phyloP scores from a whole-genome alignment of 2,329 filamentous ascomycete species.

The Arthrobotrys entomopaga region DNA sequence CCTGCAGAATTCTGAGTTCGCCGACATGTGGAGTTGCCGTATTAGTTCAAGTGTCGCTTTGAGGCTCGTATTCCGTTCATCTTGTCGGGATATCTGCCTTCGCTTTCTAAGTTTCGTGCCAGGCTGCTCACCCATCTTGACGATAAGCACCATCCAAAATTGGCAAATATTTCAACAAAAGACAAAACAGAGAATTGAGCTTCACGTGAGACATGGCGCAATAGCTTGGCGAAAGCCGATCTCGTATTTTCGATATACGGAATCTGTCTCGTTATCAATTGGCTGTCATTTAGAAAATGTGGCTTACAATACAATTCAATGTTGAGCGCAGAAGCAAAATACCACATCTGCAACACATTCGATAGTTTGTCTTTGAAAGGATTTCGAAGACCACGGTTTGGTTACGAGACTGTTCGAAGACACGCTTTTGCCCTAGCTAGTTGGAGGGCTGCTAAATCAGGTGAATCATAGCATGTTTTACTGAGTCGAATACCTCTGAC shows the following conservation, averaged over 20 bases:
- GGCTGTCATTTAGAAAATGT: no score
- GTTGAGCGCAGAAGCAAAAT: no score
- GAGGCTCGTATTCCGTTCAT: conserved; percentile 5
- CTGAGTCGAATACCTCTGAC: neutral
- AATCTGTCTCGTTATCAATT: no score
- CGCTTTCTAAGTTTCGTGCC: neutral
- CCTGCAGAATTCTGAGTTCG: neutral
- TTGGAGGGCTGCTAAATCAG: no score
- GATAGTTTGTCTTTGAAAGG: no score
- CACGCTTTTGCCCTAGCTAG: no score
- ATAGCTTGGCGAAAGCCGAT: neutral
- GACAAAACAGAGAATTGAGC: neutral
- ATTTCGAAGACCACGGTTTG: no score
- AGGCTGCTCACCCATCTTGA: neutral
- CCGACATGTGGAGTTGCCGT: neutral
- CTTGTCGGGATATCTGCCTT: neutral
- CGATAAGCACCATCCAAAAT: neutral
- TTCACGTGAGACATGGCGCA: neutral
- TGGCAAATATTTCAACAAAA: neutral
- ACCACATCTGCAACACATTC: no score
- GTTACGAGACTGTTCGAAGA: no score
- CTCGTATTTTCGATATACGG: neutral
- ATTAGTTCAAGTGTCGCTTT: neutral
- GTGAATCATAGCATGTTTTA: no score
- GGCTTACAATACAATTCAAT: no score